A percentile compares a stretch with the other conserved stretches of the same genome.
Evolutionary conservation across 331 rosid species (phyloP).

Genomic region (Acacia concinna): DNA sequence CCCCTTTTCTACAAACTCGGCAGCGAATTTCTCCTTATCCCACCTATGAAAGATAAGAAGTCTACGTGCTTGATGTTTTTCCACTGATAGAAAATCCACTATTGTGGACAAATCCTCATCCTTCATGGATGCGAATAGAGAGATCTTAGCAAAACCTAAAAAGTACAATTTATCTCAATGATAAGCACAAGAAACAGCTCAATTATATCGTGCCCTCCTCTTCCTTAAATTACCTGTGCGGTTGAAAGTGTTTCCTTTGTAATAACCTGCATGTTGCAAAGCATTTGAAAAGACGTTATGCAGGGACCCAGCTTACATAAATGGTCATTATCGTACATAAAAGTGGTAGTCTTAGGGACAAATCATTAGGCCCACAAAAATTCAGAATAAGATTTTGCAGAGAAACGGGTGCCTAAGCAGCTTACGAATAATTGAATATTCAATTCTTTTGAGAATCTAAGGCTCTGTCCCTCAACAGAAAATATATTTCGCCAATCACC

Average conservation of each 20-base stretch:
- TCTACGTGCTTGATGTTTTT: slow-evolving; percentile 87
- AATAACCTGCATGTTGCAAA: slow-evolving; percentile 52
- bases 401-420: not conserved
- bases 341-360: no score
- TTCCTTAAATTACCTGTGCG: slow-evolving; percentile 66
- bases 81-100: slow-evolving; percentile 73
- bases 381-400: not conserved
- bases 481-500: not conserved
- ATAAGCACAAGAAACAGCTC: not conserved
- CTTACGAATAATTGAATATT: not conserved
- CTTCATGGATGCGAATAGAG: slow-evolving; percentile 41
- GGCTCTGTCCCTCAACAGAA: not conserved
- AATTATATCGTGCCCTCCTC: not conserved
- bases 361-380: not conserved
- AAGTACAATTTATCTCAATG: not conserved
- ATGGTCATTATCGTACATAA: no score
- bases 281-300: not conserved
- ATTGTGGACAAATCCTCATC: slow-evolving; percentile 85
- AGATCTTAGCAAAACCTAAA: slow-evolving; percentile 29
- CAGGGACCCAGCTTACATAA: no score
- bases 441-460: not conserved
- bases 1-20: slow-evolving; percentile 74
- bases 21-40: slow-evolving; percentile 80
- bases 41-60: slow-evolving; percentile 84
- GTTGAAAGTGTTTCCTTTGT: slow-evolving; percentile 70